These are phyloP conservation scores for Alloteropsis semialata DNA, from an alignment of 176 grass and related monocot genomes.

Conservation along the genomic window DNA sequence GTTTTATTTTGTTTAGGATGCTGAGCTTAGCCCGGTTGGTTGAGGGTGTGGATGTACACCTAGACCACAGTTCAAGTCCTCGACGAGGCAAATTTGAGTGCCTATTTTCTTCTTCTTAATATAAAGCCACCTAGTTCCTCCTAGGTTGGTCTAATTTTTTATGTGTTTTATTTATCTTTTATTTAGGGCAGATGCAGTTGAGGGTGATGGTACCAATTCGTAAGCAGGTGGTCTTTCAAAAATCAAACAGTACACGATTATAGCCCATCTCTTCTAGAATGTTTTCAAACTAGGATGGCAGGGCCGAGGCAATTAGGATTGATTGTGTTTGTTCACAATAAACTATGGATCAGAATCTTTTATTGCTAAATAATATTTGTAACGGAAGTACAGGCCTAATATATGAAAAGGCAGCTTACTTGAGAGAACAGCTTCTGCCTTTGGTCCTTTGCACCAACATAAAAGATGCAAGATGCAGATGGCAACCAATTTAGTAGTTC, in stretches of 20 bases:
- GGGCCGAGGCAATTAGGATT: background rate
- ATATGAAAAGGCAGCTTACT: slow-evolving; percentile 44
- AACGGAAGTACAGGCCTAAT: background rate
- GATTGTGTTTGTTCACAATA: background rate
- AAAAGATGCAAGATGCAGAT: slow-evolving; percentile 96
- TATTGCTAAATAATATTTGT: background rate
- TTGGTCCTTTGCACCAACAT: slow-evolving; percentile 98
- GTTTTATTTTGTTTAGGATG: too few relatives aligned
- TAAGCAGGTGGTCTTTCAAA: slow-evolving; percentile 1
- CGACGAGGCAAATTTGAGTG: too few relatives aligned
- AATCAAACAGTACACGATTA: slow-evolving; percentile 5
- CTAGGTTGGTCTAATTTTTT: too few relatives aligned
- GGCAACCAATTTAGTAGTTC: slow-evolving; percentile 94
- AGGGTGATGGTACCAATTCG: background rate
- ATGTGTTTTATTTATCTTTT: too few relatives aligned
- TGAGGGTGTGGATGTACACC: too few relatives aligned
- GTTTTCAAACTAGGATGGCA: background rate
- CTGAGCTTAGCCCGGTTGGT: too few relatives aligned
- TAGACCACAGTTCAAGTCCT: too few relatives aligned
- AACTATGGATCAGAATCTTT: background rate
- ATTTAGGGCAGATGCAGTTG: background rate
- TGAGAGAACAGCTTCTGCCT: slow-evolving; percentile 85
- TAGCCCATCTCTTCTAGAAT: background rate
- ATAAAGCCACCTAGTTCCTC: too few relatives aligned
- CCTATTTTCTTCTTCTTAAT: too few relatives aligned